phyloP scores from a whole-genome alignment of 805 yeast genomes.

The Debaryomyces castellii region DNA sequence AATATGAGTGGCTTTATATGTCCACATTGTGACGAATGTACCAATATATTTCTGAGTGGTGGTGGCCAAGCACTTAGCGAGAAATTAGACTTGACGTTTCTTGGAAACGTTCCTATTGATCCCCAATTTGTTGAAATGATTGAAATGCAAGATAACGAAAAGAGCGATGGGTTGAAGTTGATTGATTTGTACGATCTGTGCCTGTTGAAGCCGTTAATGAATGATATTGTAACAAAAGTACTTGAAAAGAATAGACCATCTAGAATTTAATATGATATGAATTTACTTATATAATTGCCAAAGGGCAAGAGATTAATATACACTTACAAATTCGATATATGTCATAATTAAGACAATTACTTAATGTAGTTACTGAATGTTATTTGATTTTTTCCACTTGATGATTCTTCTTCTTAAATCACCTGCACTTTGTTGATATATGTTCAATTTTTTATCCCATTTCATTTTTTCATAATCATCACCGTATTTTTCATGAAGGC shows the following conservation, averaged over 20 bases:
- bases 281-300: neutral
- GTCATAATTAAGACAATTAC: neutral
- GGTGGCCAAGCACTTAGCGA: slow-evolving; percentile 81
- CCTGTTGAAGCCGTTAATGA: slow-evolving; percentile 38
- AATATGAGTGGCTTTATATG: slow-evolving; percentile 97
- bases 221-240: slow-evolving; percentile 33
- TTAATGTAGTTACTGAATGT: slow-evolving; percentile 15
- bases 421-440: slow-evolving; percentile 81
- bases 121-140: slow-evolving; percentile 86
- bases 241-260: slow-evolving; percentile 29
- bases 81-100: slow-evolving; percentile 58
- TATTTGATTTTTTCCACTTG: slow-evolving; percentile 62
- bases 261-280: slow-evolving; percentile 11
- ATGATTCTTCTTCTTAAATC: slow-evolving; percentile 70
- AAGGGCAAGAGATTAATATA: neutral
- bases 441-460: slow-evolving; percentile 85
- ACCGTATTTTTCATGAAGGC: slow-evolving; percentile 73
- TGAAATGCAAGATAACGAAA: slow-evolving; percentile 56
- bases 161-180: slow-evolving; percentile 17
- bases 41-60: slow-evolving; percentile 88
- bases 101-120: slow-evolving; percentile 92
- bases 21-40: slow-evolving; percentile 89
- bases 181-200: slow-evolving; percentile 34
- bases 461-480: slow-evolving; percentile 88
- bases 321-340: slow-evolving; percentile 1